phyloP scores from a whole-genome alignment of 345 rosid species.

The Eucalyptus polybractea region DNA sequence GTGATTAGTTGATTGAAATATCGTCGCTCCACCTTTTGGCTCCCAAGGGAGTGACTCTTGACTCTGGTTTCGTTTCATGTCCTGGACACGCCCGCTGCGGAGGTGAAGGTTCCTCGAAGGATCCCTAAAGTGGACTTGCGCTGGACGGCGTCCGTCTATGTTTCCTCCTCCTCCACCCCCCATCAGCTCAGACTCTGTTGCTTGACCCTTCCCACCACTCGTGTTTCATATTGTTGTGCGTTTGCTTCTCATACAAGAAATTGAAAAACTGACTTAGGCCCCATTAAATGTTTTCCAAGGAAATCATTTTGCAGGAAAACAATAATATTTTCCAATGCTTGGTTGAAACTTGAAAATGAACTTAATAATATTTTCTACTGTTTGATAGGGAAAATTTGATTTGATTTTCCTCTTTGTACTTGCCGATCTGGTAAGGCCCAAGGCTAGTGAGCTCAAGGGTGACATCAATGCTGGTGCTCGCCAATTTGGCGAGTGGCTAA shows the following conservation, averaged over 20 bases:
- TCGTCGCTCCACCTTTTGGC: neutral
- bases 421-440: too few species aligned
- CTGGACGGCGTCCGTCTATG: neutral
- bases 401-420: too few species aligned
- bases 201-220: neutral
- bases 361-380: fast-evolving
- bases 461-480: too few species aligned
- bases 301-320: too few species aligned
- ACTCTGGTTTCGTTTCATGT: neutral
- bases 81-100: neutral
- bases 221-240: neutral
- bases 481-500: too few species aligned
- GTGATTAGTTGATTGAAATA: neutral
- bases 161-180: neutral
- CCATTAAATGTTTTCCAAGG: too few species aligned
- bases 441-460: too few species aligned
- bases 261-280: neutral
- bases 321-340: fast-evolving
- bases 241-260: neutral
- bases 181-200: neutral
- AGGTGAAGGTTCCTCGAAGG: neutral
- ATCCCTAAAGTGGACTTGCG: neutral
- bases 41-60: neutral
- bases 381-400: too few species aligned
- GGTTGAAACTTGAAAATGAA: too few species aligned